Evolutionary conservation across 371 early-diverging fungal genomes (phyloP).

Genomic region (Syncephalis plumigaleata): DNA sequence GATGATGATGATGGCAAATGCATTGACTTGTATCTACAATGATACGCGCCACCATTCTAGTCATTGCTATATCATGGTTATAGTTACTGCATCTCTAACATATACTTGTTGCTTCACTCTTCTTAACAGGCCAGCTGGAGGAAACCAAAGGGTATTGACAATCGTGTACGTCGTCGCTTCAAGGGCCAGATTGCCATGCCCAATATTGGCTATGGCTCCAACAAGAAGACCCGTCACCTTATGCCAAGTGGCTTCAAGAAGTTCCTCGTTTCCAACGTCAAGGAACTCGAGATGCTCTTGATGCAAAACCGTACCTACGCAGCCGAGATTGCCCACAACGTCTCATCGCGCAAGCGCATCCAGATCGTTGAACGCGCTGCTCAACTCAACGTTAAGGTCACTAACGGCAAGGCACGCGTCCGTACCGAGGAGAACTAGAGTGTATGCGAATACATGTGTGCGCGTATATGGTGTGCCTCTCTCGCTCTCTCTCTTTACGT

Average conservation of each 20-base stretch:
- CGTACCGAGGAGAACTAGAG: constrained; percentile 46
- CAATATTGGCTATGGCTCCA: constrained; percentile 98
- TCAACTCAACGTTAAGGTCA: constrained; percentile 94
- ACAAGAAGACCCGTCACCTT: constrained; percentile 90
- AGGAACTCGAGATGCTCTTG: constrained; percentile 92
- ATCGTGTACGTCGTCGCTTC: constrained; percentile 96
- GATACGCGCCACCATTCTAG: too few species aligned
- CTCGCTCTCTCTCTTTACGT: too few species aligned
- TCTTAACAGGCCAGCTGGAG: constrained; percentile 88
- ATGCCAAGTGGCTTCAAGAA: constrained; percentile 98
- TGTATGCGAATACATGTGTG: too few species aligned
- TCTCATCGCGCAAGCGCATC: constrained; percentile 94
- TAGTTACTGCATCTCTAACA: too few species aligned
- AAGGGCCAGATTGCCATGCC: constrained; percentile 98
- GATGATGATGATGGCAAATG: not conserved
- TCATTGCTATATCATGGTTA: too few species aligned
- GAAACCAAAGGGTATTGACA: constrained; percentile 99
- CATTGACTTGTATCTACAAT: too few species aligned
- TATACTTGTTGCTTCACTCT: too few species aligned
- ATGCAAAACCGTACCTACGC: constrained; percentile 99
- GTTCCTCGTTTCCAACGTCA: constrained; percentile 87
- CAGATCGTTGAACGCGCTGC: constrained; percentile 94
- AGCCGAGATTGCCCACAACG: constrained; percentile 98
- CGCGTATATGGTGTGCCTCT: too few species aligned
- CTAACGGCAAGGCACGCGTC: constrained; percentile 94